Conservation (phyloP, 345 rosid species). For the sweet orange (Citrus sinensis) region DVS_A1.0 CM039169.1:29277001-29277500, state of each 20-base stretch:
- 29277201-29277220: not conserved
- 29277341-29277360: conserved; percentile 71
- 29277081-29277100: not conserved
- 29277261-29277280: not conserved
- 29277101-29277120: not conserved
- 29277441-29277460: conserved; percentile 6
- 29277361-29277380: conserved; percentile 87
- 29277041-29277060: not conserved
- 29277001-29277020: not conserved
- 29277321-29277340: conserved; percentile 85
- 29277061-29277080: not conserved
- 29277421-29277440: conserved; percentile 10
- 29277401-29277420: conserved; percentile 78
- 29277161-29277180: not conserved
- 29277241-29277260: not conserved
- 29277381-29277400: conserved; percentile 82
- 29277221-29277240: not conserved
- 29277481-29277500: conserved; percentile 40
- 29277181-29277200: not conserved
- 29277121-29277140: not conserved
- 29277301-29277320: conserved; percentile 52
- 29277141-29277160: not conserved
- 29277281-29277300: not conserved
- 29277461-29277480: not conserved
- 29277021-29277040: not conserved